Base-by-base conservation (phyloP, 495 filamentous ascomycete genomes). In the Podospora tetraspora region DNA sequence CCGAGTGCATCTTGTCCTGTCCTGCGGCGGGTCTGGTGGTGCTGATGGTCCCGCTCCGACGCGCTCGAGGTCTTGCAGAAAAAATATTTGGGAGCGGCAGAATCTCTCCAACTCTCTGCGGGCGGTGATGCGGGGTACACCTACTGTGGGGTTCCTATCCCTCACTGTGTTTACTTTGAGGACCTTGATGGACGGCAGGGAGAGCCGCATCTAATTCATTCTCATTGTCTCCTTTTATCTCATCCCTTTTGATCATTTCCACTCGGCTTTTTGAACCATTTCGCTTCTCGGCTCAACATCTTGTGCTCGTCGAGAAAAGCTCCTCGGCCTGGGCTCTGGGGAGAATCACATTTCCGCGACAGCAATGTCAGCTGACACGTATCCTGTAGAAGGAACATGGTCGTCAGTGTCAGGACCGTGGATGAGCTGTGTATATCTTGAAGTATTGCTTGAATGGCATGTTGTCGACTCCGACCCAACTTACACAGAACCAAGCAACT, bases 1-100 rank as follows among this genome's bases (percentile, higher is more conserved):
- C 63, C 34, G 79, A 79, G 67, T 82, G 76, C 84, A 83, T 83
- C 23, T 67, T 77, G 29, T n/a, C 23, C 21, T 77, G 29, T n/a
- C 23, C 27, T 65, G 22, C 27, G 21, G 57, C 12, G 56, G 25
- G 61, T 37, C 27, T 16, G 13, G 52, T 63, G 52, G 24, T 56
- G 30, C 30, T 63, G 32, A 43, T 62, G 69, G 30, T 66, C 62
- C 7, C 56, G 69, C 57, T 66, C 64, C 12, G 43, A 52, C 43
- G 19, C 43, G 43, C 43, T 52, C 16, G 57, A 37, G 29, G 25
- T 57, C 56, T 13, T n/a, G 27, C 23, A 34, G 62, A 64, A 64
- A 64, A 64, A 64, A 64, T 68, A 69, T 68, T 43, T 43, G 43
- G 34, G 13, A 16, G 37, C 37, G 37, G 37, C 37, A 43, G 37